These are phyloP conservation scores for Globisporangium splendens DNA, from an alignment of 352 stramenopile species.

Conservation along the genomic window DNA sequence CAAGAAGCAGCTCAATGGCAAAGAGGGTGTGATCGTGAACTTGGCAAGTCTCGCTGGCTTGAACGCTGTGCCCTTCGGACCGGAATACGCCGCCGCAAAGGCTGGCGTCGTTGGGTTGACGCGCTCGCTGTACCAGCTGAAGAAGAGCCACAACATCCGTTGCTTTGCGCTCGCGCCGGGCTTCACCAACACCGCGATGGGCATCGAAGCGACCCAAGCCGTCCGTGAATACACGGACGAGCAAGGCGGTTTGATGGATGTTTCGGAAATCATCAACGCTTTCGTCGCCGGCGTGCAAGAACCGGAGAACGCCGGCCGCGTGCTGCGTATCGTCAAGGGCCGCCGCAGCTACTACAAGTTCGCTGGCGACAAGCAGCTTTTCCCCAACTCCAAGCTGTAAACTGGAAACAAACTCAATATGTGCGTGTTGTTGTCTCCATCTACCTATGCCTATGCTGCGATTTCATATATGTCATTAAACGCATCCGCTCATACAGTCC, in stretches of 20 bases:
- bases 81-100: slow-evolving; percentile 73
- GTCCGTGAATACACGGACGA: slow-evolving; percentile 1
- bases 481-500: too few relatives aligned
- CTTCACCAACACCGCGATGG: slow-evolving; percentile 26
- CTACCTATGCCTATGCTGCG: too few relatives aligned
- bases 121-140: slow-evolving; percentile 53
- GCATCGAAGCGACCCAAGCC: too few relatives aligned
- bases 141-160: slow-evolving; percentile 69
- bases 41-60: slow-evolving; percentile 8
- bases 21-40: slow-evolving; percentile 50
- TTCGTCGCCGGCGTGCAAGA: slow-evolving; percentile 49
- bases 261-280: slow-evolving; percentile 47
- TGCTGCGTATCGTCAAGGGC: slow-evolving; percentile 50
- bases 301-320: slow-evolving; percentile 51
- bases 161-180: slow-evolving; percentile 18
- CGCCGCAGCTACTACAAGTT: slow-evolving; percentile 57
- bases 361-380: slow-evolving; percentile 62
- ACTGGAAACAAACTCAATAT: too few relatives aligned
- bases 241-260: slow-evolving; percentile 30
- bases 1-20: slow-evolving; percentile 49
- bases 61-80: slow-evolving; percentile 46
- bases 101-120: slow-evolving; percentile 75
- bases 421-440: too few relatives aligned
- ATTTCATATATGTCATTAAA: too few relatives aligned
- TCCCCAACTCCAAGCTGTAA: slow-evolving; percentile 54